Conservation (phyloP, 352 stramenopile genomes). For the Pythium utonaiense region DNA sequence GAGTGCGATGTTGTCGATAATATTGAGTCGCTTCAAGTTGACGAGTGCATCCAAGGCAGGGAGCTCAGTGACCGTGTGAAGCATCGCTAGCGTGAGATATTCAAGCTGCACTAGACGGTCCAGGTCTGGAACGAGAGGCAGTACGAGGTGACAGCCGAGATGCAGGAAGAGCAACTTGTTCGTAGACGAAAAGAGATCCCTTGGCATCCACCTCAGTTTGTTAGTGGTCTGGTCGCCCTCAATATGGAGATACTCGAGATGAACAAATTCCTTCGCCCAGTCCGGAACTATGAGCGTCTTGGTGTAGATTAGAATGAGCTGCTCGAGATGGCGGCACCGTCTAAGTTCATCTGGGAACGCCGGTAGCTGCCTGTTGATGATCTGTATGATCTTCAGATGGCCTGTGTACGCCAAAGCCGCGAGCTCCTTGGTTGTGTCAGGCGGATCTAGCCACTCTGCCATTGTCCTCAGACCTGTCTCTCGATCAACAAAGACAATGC, state of each 20-base stretch:
- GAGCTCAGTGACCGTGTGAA: conserved; percentile 9
- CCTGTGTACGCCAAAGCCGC: conserved; percentile 10
- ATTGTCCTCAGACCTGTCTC: neutral
- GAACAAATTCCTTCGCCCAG: conserved; percentile 19
- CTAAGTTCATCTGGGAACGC: conserved; percentile 15
- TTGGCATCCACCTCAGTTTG: neutral
- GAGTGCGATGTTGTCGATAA: neutral
- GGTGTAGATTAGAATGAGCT: conserved; percentile 31
- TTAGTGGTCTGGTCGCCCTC: conserved; percentile 10
- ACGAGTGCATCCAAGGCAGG: conserved; percentile 8
- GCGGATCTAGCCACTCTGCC: conserved; percentile 8
- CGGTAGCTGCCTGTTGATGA: conserved; percentile 24
- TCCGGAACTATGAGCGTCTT: conserved; percentile 12
- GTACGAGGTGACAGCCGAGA: neutral
- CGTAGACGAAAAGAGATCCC: conserved; percentile 14
- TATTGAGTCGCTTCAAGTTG: conserved; percentile 6
- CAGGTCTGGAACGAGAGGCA: neutral
- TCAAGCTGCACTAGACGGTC: conserved; percentile 1
- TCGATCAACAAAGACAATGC: conserved; percentile 20
- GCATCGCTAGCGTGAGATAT: conserved; percentile 15
- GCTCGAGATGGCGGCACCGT: neutral
- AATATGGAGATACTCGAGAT: conserved; percentile 23
- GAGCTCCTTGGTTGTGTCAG: conserved; percentile 12
- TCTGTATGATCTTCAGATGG: conserved; percentile 21
- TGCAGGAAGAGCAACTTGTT: conserved; percentile 10